Conservation (phyloP, 2,329 filamentous ascomycete genomes). For the Orbilia quercus region DNA sequence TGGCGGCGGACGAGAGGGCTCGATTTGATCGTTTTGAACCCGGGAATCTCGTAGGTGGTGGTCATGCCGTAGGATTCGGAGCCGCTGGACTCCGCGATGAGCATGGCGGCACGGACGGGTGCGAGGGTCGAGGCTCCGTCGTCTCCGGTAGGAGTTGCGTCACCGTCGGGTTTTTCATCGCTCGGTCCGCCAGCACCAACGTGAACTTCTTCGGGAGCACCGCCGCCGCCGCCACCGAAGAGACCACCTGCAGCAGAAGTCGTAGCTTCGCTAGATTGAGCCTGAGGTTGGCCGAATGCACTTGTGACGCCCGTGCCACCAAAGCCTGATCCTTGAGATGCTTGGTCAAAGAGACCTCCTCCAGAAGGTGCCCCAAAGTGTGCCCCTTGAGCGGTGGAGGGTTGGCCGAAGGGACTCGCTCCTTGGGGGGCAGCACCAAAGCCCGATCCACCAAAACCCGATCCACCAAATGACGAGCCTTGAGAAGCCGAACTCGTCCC, state of each 20-base stretch:
- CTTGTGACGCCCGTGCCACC: slow-evolving; percentile 8
- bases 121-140: slow-evolving; percentile 60
- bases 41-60: slow-evolving; percentile 72
- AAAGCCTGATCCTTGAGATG: slow-evolving; percentile 33
- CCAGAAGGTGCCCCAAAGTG: neutral
- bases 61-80: slow-evolving; percentile 71
- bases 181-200: neutral
- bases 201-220: neutral
- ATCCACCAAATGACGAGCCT: too few species aligned
- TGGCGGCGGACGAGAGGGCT: slow-evolving; percentile 68
- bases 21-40: slow-evolving; percentile 70
- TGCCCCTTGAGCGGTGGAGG: neutral
- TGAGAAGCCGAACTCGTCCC: too few species aligned
- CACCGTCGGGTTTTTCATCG: slow-evolving; percentile 29
- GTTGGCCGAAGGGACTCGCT: too few species aligned
- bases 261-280: neutral
- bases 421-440: too few species aligned
- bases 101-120: slow-evolving; percentile 54
- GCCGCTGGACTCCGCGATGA: slow-evolving; percentile 62
- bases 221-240: slow-evolving; percentile 7
- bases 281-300: slow-evolving; percentile 7
- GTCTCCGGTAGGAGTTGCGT: slow-evolving; percentile 29
- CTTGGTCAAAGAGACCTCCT: too few species aligned
- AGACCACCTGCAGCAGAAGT: neutral
- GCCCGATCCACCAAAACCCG: too few species aligned